Conservation (phyloP, 2,329 filamentous ascomycete species). For the Ampelomyces quisqualis region DNA sequence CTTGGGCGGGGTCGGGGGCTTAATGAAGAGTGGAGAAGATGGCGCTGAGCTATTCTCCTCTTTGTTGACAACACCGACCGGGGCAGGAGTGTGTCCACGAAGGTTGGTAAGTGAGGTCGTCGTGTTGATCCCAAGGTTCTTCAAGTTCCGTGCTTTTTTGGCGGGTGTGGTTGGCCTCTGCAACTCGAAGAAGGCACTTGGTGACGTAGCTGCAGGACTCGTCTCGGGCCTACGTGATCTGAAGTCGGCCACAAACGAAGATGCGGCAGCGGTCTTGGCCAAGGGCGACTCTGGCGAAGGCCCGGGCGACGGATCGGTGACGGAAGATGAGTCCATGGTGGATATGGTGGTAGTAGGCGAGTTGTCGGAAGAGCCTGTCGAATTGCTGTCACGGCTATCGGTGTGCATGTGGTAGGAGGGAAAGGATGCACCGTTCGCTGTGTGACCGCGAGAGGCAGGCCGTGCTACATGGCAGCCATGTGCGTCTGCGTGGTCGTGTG, state of each 20-base stretch:
- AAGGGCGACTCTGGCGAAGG: conserved; percentile 86
- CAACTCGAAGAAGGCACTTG: conserved; percentile 56
- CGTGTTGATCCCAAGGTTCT: conserved; percentile 77
- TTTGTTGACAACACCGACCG: conserved; percentile 51
- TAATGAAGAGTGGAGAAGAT: conserved; percentile 75
- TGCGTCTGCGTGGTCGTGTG: conserved; percentile 49
- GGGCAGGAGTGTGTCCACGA: conserved; percentile 54
- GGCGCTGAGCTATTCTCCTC: conserved; percentile 60
- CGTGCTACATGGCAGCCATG: conserved; percentile 37
- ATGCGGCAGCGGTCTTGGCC: conserved; percentile 68
- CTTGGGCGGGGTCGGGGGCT: conserved; percentile 68
- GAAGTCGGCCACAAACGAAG: conserved; percentile 64
- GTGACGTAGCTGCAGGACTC: conserved; percentile 47
- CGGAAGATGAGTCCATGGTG: conserved; percentile 85
- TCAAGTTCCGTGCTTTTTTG: conserved; percentile 76
- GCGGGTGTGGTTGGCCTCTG: conserved; percentile 56
- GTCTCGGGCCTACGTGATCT: conserved; percentile 39
- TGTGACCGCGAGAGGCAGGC: conserved; percentile 40
- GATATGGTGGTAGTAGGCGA: conserved; percentile 94
- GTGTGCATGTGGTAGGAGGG: conserved; percentile 58
- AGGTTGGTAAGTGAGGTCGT: conserved; percentile 50
- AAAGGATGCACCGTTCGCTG: conserved; percentile 36
- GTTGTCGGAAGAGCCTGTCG: conserved; percentile 85
- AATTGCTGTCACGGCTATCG: conserved; percentile 76
- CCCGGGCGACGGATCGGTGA: conserved; percentile 87